Conservation (phyloP, 345 rosid species). For the Noccaea caerulescens region DNA sequence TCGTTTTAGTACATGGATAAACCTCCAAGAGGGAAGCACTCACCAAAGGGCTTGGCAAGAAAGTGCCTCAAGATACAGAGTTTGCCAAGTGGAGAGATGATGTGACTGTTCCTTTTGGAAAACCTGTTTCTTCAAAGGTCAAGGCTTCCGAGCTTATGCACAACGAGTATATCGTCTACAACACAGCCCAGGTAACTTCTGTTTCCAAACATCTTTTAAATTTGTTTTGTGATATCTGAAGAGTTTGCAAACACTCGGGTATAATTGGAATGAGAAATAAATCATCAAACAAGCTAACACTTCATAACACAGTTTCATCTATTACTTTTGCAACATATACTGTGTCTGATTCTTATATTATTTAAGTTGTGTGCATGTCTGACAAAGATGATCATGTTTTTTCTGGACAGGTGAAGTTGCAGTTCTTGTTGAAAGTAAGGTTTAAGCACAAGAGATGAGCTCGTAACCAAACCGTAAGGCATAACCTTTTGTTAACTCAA, state of each 20-base stretch:
- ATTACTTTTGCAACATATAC: not conserved
- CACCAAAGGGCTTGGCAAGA: constrained; percentile 96
- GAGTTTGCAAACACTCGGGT: not conserved
- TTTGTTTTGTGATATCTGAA: not conserved
- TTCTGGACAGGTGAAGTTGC: constrained; percentile 74
- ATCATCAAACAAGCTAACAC: not conserved
- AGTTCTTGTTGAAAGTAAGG: constrained; percentile 61
- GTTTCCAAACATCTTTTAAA: not conserved
- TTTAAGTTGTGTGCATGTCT: constrained; percentile 27
- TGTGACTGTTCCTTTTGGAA: constrained; percentile 86
- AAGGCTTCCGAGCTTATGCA: constrained; percentile 88
- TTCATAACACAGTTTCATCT: not conserved
- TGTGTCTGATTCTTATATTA: not conserved
- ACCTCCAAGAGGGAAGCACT: constrained; percentile 90
- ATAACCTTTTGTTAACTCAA: constrained; percentile 10
- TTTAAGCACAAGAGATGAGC: constrained; percentile 71
- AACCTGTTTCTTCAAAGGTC: constrained; percentile 75
- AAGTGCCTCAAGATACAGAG: constrained; percentile 73
- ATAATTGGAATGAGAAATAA: too few species aligned
- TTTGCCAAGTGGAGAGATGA: constrained; percentile 85
- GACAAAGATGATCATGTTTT: constrained; percentile 16
- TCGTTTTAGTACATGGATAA: constrained; percentile 70
- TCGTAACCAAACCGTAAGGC: constrained; percentile 15
- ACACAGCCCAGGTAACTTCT: constrained; percentile 77
- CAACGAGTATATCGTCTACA: constrained; percentile 90